Conservation (phyloP, 768 basidiomycete species). For the Tulasnella sp. region DNA sequence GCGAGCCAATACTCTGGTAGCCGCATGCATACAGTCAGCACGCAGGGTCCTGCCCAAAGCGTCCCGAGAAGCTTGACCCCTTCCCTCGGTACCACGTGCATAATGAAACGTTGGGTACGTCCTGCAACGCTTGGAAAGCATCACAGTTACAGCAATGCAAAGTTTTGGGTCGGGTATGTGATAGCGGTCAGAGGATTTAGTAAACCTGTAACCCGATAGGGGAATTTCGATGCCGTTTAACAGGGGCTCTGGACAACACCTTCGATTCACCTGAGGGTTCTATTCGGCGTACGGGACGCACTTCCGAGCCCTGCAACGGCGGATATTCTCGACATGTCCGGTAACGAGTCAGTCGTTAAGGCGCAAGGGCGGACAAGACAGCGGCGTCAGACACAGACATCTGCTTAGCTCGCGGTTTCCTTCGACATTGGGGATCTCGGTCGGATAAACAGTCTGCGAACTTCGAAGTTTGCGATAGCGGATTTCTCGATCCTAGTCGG, state of each 20-base stretch:
- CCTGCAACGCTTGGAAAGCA: neutral
- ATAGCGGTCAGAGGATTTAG: neutral
- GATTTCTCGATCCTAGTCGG: neutral
- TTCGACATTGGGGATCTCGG: neutral
- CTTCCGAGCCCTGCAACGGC: neutral
- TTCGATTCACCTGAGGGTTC: neutral
- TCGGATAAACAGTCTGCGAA: neutral
- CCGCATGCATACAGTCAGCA: neutral
- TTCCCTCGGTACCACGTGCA: neutral
- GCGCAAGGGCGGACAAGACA: neutral
- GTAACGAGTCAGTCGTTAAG: neutral
- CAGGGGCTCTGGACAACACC: neutral
- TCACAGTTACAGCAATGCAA: neutral
- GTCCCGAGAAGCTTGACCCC: neutral
- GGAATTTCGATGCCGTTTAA: neutral
- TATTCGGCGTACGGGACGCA: neutral
- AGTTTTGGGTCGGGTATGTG: neutral
- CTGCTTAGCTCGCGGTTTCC: neutral
- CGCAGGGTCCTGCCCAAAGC: neutral
- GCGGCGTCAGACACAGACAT: neutral
- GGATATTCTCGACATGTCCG: neutral
- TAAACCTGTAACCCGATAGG: neutral
- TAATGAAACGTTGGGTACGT: neutral
- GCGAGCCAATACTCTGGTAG: neutral
- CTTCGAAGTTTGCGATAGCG: neutral